phyloP scores from a whole-genome alignment of 2,329 filamentous ascomycete species.

The Xylaria sp. region DNA sequence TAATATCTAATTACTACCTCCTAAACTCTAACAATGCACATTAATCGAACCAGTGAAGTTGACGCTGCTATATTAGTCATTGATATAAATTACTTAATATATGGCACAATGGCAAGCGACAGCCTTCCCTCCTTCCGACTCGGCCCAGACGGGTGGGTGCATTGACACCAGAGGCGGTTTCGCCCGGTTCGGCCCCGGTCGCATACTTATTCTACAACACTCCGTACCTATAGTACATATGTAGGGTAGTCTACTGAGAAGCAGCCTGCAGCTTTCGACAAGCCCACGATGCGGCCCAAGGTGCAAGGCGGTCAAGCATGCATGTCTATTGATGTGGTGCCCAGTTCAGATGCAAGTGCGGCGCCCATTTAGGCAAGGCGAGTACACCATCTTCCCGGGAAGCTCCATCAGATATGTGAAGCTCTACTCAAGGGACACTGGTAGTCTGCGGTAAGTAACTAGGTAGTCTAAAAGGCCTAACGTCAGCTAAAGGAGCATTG shows the following conservation, averaged over 20 bases:
- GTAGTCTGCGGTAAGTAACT: no score
- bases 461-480: no score
- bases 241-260: no score
- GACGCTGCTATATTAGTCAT: not conserved
- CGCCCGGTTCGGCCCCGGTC: constrained; percentile 8
- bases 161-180: constrained; percentile 6
- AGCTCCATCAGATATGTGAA: constrained; percentile 7
- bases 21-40: no score
- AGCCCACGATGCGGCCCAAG: constrained; percentile 26
- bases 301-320: constrained; percentile 35
- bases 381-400: constrained; percentile 10
- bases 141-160: not conserved
- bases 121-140: not conserved
- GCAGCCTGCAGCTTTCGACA: constrained; percentile 20
- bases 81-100: not conserved
- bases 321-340: constrained; percentile 30
- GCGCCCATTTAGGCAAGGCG: constrained; percentile 25
- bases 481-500: not conserved
- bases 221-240: not conserved
- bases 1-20: not conserved
- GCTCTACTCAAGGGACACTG: not conserved
- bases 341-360: constrained; percentile 17
- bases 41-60: not conserved
- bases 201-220: not conserved
- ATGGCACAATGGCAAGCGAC: constrained; percentile 2